phyloP scores from a whole-genome alignment of 371 early-diverging fungal species.

The Rhizopus stolonifer region DNA sequence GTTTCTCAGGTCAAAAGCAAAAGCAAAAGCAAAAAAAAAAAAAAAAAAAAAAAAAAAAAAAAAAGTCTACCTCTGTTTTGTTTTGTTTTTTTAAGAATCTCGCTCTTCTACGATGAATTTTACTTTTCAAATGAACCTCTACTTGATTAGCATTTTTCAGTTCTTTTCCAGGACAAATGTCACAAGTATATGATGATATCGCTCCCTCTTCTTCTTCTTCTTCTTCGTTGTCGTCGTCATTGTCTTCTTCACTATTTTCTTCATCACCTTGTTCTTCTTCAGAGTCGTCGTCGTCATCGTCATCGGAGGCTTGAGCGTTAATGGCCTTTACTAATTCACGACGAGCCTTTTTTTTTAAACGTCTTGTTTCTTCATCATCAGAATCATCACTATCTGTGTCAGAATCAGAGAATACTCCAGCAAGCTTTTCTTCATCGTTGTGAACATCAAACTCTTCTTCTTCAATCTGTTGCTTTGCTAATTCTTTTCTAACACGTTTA shows the following conservation, averaged over 20 bases:
- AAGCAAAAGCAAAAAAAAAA: too few species aligned
- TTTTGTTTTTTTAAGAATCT: slow-evolving; percentile 17
- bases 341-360: slow-evolving; percentile 20
- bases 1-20: neutral
- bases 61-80: neutral
- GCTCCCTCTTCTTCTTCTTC: slow-evolving; percentile 19
- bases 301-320: slow-evolving; percentile 12
- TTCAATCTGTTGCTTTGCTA: slow-evolving; percentile 40
- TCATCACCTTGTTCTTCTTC: slow-evolving; percentile 15
- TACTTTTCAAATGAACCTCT: slow-evolving; percentile 33
- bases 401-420: slow-evolving; percentile 33
- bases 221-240: slow-evolving; percentile 14
- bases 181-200: slow-evolving; percentile 22
- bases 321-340: slow-evolving; percentile 15
- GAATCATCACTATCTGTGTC: slow-evolving; percentile 21
- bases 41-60: too few species aligned
- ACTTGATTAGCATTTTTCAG: slow-evolving; percentile 30
- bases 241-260: slow-evolving; percentile 9
- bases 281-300: slow-evolving; percentile 2
- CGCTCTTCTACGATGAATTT: slow-evolving; percentile 21
- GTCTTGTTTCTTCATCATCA: slow-evolving; percentile 26
- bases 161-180: slow-evolving; percentile 32
- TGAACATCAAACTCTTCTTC: slow-evolving; percentile 26
- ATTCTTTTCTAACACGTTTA: slow-evolving; percentile 39
- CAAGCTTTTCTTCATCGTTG: slow-evolving; percentile 28